These are phyloP conservation scores for Cladophialophora carrionii DNA, from an alignment of 2,329 filamentous ascomycete genomes.

Conservation along the genomic window DNA sequence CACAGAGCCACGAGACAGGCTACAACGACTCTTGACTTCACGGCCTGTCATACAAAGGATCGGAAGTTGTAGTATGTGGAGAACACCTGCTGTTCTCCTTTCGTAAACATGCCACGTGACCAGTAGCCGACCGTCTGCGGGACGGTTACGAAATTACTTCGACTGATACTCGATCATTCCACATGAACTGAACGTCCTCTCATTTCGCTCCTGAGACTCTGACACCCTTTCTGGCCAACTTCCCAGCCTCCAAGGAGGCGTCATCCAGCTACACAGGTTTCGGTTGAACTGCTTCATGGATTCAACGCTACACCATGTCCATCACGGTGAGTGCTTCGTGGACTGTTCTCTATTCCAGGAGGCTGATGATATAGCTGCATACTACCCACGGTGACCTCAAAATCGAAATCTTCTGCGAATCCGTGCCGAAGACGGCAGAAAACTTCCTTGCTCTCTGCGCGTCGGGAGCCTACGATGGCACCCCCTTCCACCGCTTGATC, in stretches of 20 bases:
- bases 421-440: conserved; percentile 88
- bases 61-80: no score
- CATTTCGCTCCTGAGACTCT: neutral
- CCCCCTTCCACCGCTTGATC: conserved; percentile 66
- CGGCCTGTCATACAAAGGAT: neutral
- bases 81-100: neutral
- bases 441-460: conserved; percentile 70
- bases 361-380: conserved; percentile 61
- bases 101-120: neutral
- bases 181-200: neutral
- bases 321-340: conserved; percentile 34
- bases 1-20: neutral
- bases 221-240: no score
- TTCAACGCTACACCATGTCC: conserved; percentile 30
- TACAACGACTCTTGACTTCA: neutral
- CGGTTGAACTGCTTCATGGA: conserved; percentile 18
- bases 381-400: conserved; percentile 90
- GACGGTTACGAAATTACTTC: neutral
- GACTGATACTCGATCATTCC: neutral
- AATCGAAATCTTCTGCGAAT: conserved; percentile 93
- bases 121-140: neutral
- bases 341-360: neutral
- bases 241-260: neutral
- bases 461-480: conserved; percentile 62
- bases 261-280: neutral